Evolutionary conservation across 2,329 filamentous ascomycete species (phyloP), one percentile per base, ranked within the genome.

Genomic region (Fusarium pseudonygamai): DNA sequence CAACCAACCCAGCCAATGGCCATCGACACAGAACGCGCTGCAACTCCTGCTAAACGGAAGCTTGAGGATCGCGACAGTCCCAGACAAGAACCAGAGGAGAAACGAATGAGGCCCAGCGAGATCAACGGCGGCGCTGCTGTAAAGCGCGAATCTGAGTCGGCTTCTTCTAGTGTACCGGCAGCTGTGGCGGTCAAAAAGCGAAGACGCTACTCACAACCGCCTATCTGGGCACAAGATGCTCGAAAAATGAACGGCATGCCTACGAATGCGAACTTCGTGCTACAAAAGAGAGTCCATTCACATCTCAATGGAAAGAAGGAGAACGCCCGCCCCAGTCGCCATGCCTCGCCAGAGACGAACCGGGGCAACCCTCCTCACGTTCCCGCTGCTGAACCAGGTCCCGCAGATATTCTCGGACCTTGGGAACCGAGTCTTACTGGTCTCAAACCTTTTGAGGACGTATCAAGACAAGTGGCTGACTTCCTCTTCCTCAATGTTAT

Each of bases 401-500:
- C 81, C 3, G 77, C 80, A 43, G 80, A 81, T 26, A 75, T 84
- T 30, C 80, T 91, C 7, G 88, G 88, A 0, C 84, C 86, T 2
- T 92, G 91, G 90, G 91, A 93, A 76, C 83, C 86, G 30, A 89
- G 91, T 39, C 91, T 97, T 52, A 92, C 90, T 4, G 91, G 92
- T 53, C 85, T 89, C 15, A 90, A 91, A 67, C 93, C 93, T 0
- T 88, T 91, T 62, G 93, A 96, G 75, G 91, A 95, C 69, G 83
- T 96, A 16, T 90, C 91, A n/a, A 92, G 91, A 76, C 81, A 86
- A 24, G 87, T 97, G n/a, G 93, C 92, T 69, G 93, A 97, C 79
- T 97, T 95, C 77, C 84, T 98, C 16, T 97, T 91, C 79, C 80
- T 89, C 53, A 87, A 92, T 62, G 91, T 96, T 24, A 87, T 96